Conservation (phyloP, 805 yeast genomes). For the Kuraishia molischiana region DNA sequence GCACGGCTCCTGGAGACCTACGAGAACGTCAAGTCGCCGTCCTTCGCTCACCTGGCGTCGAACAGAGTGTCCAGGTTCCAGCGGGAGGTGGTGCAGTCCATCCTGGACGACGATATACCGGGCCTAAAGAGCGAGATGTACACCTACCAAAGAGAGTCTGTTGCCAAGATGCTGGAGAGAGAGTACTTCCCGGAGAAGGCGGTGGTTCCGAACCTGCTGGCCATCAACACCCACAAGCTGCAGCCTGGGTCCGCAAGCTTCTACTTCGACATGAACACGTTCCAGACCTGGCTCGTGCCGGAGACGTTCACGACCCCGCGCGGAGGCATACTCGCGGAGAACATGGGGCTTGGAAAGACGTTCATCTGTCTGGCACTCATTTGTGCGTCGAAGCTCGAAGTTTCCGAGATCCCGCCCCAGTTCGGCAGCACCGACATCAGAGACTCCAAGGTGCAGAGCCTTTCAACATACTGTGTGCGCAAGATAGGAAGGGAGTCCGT, state of each 20-base stretch:
- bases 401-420: constrained; percentile 32
- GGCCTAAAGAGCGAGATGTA: constrained; percentile 46
- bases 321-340: constrained; percentile 59
- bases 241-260: not conserved
- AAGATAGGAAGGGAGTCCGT: constrained; percentile 35
- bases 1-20: constrained; percentile 23
- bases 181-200: constrained; percentile 27
- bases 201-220: constrained; percentile 13
- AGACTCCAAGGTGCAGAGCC: constrained; percentile 14
- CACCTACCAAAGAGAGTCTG: constrained; percentile 50
- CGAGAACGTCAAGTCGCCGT: constrained; percentile 22
- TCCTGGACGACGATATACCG: constrained; percentile 20
- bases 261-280: constrained; percentile 27
- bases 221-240: not conserved
- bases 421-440: constrained; percentile 5
- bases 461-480: constrained; percentile 32
- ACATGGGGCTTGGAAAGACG: constrained; percentile 63
- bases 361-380: constrained; percentile 49
- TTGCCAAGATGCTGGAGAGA: constrained; percentile 46
- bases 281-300: constrained; percentile 25
- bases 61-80: constrained; percentile 10
- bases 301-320: constrained; percentile 35
- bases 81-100: constrained; percentile 10
- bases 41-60: constrained; percentile 8
- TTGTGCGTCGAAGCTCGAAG: constrained; percentile 43